Evolutionary conservation across 2,329 filamentous ascomycete genomes (phyloP).

Genomic region (Diplocarpon mali): DNA sequence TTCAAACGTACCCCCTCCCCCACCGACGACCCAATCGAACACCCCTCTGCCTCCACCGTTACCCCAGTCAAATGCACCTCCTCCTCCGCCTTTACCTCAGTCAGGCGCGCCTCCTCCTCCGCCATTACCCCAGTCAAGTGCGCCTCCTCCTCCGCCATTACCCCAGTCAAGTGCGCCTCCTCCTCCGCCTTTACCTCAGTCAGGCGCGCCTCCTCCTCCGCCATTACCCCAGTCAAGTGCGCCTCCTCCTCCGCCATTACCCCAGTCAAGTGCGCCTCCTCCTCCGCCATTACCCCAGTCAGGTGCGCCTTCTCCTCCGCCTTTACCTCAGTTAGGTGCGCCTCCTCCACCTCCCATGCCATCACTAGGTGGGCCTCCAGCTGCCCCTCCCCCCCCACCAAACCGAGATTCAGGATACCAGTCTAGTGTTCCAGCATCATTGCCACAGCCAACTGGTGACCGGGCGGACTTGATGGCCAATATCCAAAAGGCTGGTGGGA

Average conservation of each 20-base stretch:
- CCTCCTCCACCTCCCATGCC: conserved; percentile 34
- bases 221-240: conserved; percentile 26
- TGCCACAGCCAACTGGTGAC: conserved; percentile 33
- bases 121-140: conserved; percentile 21
- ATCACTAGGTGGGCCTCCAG: conserved; percentile 33
- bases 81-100: conserved; percentile 31
- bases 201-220: conserved; percentile 36
- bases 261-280: conserved; percentile 33
- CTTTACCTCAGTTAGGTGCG: conserved; percentile 29
- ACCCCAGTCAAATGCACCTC: conserved; percentile 33
- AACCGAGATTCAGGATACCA: conserved; percentile 48
- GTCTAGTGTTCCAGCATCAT: conserved; percentile 37
- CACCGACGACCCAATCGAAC: conserved; percentile 25
- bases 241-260: conserved; percentile 40
- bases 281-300: conserved; percentile 30
- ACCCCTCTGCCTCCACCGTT: conserved; percentile 39
- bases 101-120: conserved; percentile 37
- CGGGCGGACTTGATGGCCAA: conserved; percentile 56
- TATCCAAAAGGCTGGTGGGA: conserved; percentile 60
- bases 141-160: conserved; percentile 41
- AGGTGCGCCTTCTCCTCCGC: conserved; percentile 35
- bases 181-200: conserved; percentile 29
- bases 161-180: conserved; percentile 33
- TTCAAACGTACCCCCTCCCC: conserved; percentile 29
- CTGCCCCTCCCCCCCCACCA: conserved; percentile 41